phyloP scores from a whole-genome alignment of 2,329 filamentous ascomycete species.

The Diaporthe destruens region DNA sequence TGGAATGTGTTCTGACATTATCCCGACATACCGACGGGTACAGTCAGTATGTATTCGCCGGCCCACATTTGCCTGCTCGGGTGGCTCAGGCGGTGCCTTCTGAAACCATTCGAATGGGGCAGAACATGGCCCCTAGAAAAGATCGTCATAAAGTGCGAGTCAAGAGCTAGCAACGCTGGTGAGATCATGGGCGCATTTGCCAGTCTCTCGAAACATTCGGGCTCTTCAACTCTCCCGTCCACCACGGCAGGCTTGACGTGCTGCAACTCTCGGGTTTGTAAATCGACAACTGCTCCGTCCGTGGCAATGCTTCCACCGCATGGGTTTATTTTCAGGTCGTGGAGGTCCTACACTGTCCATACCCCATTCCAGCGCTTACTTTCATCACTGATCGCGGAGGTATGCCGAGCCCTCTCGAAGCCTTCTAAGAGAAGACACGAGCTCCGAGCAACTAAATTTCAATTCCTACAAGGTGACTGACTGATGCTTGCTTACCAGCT shows the following conservation, averaged over 20 bases:
- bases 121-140: constrained; percentile 8
- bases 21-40: background rate
- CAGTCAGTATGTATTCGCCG: background rate
- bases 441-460: too few species aligned
- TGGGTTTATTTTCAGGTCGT: background rate
- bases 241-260: background rate
- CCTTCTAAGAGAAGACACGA: too few species aligned
- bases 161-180: background rate
- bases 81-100: constrained; percentile 15
- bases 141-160: constrained; percentile 22
- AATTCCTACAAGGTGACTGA: too few species aligned
- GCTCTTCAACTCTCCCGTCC: constrained; percentile 15
- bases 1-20: background rate
- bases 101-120: constrained; percentile 16
- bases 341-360: background rate
- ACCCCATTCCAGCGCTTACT: background rate
- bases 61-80: constrained; percentile 8
- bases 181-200: constrained; percentile 7
- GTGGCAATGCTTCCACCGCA: background rate
- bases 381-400: background rate
- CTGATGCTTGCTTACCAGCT: too few species aligned
- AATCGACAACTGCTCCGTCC: background rate
- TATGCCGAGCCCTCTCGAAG: background rate
- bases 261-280: background rate
- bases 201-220: constrained; percentile 11